These are phyloP conservation scores for Pseudoturritis turrita DNA, from an alignment of 345 rosid species.

Conservation along the genomic window DNA sequence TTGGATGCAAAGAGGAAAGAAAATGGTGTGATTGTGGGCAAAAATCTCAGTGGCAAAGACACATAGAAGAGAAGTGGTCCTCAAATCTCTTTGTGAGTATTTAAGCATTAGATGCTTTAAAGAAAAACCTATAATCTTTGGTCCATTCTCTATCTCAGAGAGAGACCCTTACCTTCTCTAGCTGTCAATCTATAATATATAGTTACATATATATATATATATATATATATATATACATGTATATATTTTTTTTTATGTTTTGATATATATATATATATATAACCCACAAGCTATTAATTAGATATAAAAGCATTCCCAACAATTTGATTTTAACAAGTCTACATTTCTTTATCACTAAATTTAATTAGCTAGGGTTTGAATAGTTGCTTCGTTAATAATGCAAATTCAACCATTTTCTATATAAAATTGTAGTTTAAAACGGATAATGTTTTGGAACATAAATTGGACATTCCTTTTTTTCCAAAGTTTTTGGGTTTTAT, in stretches of 20 bases:
- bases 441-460: too few species aligned
- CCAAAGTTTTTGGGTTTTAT: too few species aligned
- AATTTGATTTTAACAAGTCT: constrained; percentile 1
- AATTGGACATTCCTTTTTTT: too few species aligned
- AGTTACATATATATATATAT: background rate
- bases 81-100: constrained; percentile 22
- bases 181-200: constrained; percentile 23
- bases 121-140: constrained; percentile 34
- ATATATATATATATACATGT: too few species aligned
- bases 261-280: too few species aligned
- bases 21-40: constrained; percentile 26
- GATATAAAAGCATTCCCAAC: background rate
- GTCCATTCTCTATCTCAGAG: constrained; percentile 32
- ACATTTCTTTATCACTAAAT: constrained; percentile 8
- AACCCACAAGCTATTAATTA: background rate
- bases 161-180: constrained; percentile 23
- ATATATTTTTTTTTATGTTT: too few species aligned
- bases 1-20: constrained; percentile 21
- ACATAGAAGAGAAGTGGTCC: constrained; percentile 32
- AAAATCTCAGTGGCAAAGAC: constrained; percentile 32
- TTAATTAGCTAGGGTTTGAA: constrained; percentile 14
- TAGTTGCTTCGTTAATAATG: background rate
- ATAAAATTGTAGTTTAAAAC: too few species aligned
- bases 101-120: constrained; percentile 35
- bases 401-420: background rate